A percentile compares a stretch with the other conserved stretches of the same genome.
Conservation (phyloP, 2,329 filamentous ascomycete species). For the Pestalotiopsis sp. region DNA sequence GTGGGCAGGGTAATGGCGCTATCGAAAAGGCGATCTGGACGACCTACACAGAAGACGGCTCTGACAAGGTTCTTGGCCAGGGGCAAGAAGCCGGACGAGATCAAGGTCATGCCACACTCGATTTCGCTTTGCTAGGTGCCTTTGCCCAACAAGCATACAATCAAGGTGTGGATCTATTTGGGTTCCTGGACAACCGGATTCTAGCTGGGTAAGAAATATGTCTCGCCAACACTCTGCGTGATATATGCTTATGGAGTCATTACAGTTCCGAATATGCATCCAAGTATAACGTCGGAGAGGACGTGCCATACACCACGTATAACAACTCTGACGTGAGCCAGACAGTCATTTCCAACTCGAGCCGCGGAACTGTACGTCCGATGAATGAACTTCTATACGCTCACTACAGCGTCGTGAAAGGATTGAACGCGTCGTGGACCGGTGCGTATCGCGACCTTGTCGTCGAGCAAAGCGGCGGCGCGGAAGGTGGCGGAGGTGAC, state of each 20-base stretch:
- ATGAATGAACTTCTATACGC: constrained; percentile 41
- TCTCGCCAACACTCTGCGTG: not conserved
- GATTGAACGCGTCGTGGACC: constrained; percentile 38
- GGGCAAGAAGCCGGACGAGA: constrained; percentile 45
- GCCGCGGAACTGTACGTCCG: constrained; percentile 38
- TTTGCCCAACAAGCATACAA: constrained; percentile 45
- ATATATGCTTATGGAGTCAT: not conserved
- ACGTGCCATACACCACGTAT: constrained; percentile 44
- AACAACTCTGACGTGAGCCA: constrained; percentile 37
- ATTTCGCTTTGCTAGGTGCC: constrained; percentile 39
- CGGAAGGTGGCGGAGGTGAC: constrained; percentile 46
- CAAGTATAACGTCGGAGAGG: constrained; percentile 44
- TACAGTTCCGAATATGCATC: constrained; percentile 36
- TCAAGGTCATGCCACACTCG: constrained; percentile 45
- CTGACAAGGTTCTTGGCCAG: constrained; percentile 36
- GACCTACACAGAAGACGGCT: constrained; percentile 29
- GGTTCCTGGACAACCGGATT: constrained; percentile 33
- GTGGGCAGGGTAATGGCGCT: constrained; percentile 38
- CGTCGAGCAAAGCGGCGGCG: constrained; percentile 28
- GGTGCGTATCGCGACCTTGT: constrained; percentile 38
- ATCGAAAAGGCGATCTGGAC: constrained; percentile 28
- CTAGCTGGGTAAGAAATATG: constrained; percentile 21
- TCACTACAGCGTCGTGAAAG: constrained; percentile 41
- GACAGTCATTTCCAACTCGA: constrained; percentile 31
- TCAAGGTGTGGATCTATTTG: constrained; percentile 44